A percentile compares a stretch with the other conserved stretches of the same genome.
Conservation (phyloP, 2,329 filamentous ascomycete species). For the Talaromyces piceae region DNA sequence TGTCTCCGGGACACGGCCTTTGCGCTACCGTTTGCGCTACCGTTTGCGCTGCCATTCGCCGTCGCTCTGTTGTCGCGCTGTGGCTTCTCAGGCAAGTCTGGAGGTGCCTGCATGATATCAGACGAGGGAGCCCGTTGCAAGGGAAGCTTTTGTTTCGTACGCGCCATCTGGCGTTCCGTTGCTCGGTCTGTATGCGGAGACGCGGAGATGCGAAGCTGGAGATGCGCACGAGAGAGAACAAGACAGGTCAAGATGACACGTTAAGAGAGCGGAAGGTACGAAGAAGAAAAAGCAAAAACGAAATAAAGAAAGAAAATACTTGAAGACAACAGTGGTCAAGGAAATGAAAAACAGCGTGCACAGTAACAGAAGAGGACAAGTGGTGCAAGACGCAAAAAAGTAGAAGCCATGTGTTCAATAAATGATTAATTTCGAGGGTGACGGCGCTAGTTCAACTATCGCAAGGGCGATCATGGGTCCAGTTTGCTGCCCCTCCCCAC, state of each 20-base stretch:
- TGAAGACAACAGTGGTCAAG: neutral
- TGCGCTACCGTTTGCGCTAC: slow-evolving; percentile 22
- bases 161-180: slow-evolving; percentile 55
- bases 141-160: slow-evolving; percentile 60
- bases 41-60: slow-evolving; percentile 5
- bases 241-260: neutral
- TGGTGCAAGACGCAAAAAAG: slow-evolving; percentile 1
- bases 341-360: neutral
- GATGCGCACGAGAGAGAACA: neutral
- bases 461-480: neutral
- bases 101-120: slow-evolving; percentile 48
- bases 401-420: slow-evolving; percentile 12
- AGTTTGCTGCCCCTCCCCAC: neutral
- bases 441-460: neutral
- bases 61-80: slow-evolving; percentile 13
- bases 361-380: neutral
- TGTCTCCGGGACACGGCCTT: neutral
- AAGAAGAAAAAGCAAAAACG: neutral
- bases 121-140: slow-evolving; percentile 60
- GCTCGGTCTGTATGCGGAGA: slow-evolving; percentile 1
- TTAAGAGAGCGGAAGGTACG: too few species aligned
- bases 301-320: neutral
- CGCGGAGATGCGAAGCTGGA: neutral
- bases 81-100: slow-evolving; percentile 24
- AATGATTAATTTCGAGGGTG: neutral